Evolutionary conservation across 2,329 filamentous ascomycete genomes (phyloP), one percentile per base, ranked within the genome.

Genomic region (Tolypocladium paradoxum): DNA sequence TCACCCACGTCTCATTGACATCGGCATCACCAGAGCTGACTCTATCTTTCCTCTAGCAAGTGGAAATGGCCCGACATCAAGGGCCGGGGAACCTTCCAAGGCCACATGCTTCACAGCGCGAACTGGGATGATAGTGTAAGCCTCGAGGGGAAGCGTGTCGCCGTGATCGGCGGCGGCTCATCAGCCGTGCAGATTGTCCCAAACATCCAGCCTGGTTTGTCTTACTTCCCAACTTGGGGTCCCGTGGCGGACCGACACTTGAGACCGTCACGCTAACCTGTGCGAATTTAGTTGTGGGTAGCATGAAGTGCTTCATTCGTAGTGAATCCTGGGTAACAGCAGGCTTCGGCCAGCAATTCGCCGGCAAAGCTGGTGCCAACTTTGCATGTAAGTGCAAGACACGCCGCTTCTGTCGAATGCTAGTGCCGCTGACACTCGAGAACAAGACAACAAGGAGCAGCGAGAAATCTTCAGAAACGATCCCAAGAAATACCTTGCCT

Each of bases 401-500:
- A n/a, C 27, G 5, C 22, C 40, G 22, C 8, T 45, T 58, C 54
- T 14, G 1, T 16, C 3, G 24, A 1, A n/a, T 1, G 4, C 20
- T 16, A 24, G 18, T 18, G 33, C 46, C 27, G 46, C 36, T 35
- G 11, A 18, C 18, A 43, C n/a, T n/a, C n/a, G 24, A 49, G 3
- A 3, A 35, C 0, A 14, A 59, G 57, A 58, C 49, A 60, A 65
- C 2, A 58, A 73, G 16, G 74, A 79, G 29, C 71, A 81, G 48
- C 68, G 73, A 5, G 71, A 77, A 14, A 56, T 56, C 1, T 71
- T 75, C 0, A 78, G 78, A 54, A 71, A 78, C 37, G 57, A 84
- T 56, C 77, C 81, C 0, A 66, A 75, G 12, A 72, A 66, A 18
- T 84, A 84, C 58, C 65, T 81, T 1, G 61, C 65, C 7, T 81